Evolutionary conservation across 2,329 filamentous ascomycete genomes (phyloP).

Genomic region (Gnomoniopsis smithogilvyi): DNA sequence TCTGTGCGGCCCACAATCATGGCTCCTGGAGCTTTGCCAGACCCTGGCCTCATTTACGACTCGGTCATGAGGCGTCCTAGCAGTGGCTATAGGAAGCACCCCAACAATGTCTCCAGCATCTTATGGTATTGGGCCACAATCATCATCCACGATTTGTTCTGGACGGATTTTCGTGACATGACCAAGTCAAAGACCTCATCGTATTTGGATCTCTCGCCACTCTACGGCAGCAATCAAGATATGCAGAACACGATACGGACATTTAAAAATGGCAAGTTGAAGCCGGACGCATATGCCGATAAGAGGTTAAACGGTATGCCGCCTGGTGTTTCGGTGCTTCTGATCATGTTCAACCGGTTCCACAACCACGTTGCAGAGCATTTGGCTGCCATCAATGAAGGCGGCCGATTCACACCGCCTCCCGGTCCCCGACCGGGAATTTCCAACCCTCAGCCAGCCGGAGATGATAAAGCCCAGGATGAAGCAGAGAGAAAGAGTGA

Average conservation of each 20-base stretch:
- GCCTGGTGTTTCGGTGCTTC: constrained; percentile 65
- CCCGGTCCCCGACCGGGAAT: constrained; percentile 21
- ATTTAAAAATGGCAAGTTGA: constrained; percentile 67
- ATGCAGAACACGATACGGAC: constrained; percentile 67
- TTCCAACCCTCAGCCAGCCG: background rate
- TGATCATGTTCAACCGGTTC: constrained; percentile 80
- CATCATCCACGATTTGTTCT: constrained; percentile 69
- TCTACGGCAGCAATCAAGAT: constrained; percentile 67
- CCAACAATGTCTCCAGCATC: constrained; percentile 69
- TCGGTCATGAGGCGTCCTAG: constrained; percentile 52
- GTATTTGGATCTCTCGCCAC: constrained; percentile 67
- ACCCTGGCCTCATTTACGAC: constrained; percentile 62
- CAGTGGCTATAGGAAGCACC: constrained; percentile 52
- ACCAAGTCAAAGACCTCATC: constrained; percentile 65
- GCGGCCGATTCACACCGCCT: constrained; percentile 71
- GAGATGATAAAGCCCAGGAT: constrained; percentile 29
- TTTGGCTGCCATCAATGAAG: constrained; percentile 82
- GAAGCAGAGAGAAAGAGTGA: constrained; percentile 41
- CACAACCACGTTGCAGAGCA: constrained; percentile 84
- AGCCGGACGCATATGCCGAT: constrained; percentile 70
- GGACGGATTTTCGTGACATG: constrained; percentile 60
- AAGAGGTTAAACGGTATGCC: constrained; percentile 68
- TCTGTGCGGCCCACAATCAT: constrained; percentile 57
- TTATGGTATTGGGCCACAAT: constrained; percentile 73
- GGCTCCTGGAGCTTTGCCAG: constrained; percentile 63